Percentiles rank a stretch among this genome's conserved stretches.
phyloP scores from a whole-genome alignment of 2,329 filamentous ascomycete species.

The Dactylonectria estremocensis region DNA sequence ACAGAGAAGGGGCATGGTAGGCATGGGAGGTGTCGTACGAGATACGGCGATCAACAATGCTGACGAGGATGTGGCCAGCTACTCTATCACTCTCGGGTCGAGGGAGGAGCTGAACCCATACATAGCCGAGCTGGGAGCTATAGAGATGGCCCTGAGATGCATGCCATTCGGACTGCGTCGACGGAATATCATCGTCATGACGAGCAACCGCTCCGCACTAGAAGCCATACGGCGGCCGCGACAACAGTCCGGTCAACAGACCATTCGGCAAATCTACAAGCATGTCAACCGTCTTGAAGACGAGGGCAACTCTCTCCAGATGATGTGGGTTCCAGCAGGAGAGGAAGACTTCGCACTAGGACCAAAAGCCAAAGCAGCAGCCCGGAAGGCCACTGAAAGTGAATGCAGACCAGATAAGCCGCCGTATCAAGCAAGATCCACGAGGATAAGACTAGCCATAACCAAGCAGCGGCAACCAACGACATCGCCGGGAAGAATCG shows the following conservation, averaged over 20 bases:
- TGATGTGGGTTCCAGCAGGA: no score
- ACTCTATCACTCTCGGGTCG: neutral
- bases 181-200: neutral
- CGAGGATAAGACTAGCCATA: constrained; percentile 4
- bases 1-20: neutral
- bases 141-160: no score
- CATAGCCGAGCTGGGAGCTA: neutral
- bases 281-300: neutral
- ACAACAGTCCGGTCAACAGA: neutral
- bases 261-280: neutral
- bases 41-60: neutral
- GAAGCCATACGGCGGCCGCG: no score
- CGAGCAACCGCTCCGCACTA: no score
- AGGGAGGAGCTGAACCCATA: neutral
- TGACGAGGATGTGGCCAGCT: neutral
- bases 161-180: no score
- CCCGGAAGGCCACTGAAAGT: no score
- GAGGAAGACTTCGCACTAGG: no score
- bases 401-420: no score
- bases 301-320: no score
- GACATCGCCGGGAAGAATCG: constrained; percentile 2
- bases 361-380: no score
- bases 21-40: neutral
- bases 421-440: constrained; percentile 5
- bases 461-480: neutral